Evolutionary conservation across 176 grass and related monocot genomes (phyloP).

Genomic region (Avena sativa): DNA sequence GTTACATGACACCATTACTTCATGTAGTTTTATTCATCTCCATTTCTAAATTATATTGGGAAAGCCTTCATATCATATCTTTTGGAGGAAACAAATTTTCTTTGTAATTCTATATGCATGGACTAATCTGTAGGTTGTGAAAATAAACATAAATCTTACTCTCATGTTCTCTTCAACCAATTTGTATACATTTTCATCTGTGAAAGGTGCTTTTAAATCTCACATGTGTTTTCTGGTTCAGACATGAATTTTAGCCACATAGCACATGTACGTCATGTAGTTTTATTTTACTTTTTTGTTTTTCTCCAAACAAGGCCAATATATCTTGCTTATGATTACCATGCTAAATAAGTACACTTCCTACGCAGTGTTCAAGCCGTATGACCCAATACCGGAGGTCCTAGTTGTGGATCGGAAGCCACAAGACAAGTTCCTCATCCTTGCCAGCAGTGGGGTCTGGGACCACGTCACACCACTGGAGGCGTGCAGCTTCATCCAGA

Average conservation of each 20-base stretch:
- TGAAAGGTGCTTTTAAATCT: background rate
- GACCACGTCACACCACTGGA: background rate
- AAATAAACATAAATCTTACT: background rate
- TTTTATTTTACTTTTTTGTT: background rate
- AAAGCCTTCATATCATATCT: too few relatives aligned
- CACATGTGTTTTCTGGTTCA: background rate
- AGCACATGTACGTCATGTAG: background rate
- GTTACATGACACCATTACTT: background rate
- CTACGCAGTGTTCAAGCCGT: background rate
- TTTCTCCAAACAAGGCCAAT: background rate
- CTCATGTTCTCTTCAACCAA: background rate
- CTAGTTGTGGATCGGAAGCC: background rate
- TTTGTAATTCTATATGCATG: too few relatives aligned
- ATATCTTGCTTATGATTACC: background rate
- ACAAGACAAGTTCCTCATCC: conserved; percentile 37
- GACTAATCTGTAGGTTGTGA: too few relatives aligned
- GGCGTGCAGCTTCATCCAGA: conserved; percentile 9
- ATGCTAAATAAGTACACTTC: background rate
- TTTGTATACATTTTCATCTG: background rate
- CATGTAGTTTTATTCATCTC: background rate
- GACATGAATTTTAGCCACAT: background rate
- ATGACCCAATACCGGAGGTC: background rate
- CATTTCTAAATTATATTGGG: background rate
- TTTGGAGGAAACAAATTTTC: too few relatives aligned
- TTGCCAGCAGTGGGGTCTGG: conserved; percentile 28